A percentile compares a stretch with the other conserved stretches of the same genome.
Evolutionary conservation across 2,329 filamentous ascomycete genomes (phyloP).

Genomic region (Fonsecaea multimorphosa): DNA sequence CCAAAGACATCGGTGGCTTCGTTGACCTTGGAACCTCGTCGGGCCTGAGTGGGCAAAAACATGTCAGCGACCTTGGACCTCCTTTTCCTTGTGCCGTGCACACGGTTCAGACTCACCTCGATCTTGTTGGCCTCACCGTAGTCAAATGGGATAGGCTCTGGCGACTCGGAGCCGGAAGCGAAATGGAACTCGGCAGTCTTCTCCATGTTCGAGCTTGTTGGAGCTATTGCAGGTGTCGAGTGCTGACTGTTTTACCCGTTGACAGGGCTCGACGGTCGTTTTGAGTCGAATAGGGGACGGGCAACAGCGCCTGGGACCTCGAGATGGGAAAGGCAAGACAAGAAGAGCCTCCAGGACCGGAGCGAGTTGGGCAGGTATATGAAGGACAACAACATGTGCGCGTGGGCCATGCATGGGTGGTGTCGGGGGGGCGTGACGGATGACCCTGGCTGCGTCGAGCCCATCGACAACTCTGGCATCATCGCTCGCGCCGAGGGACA

Average conservation of each 20-base stretch:
- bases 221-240: neutral
- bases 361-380: slow-evolving; percentile 16
- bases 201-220: slow-evolving; percentile 25
- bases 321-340: slow-evolving; percentile 4
- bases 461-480: slow-evolving; percentile 16
- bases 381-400: slow-evolving; percentile 18
- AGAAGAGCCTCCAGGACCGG: neutral
- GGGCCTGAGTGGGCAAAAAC: slow-evolving; percentile 23
- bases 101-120: slow-evolving; percentile 27
- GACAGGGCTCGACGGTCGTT: slow-evolving; percentile 8
- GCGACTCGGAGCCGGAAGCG: slow-evolving; percentile 32
- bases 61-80: slow-evolving; percentile 8
- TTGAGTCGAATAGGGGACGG: neutral
- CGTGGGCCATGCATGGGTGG: neutral
- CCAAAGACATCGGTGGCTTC: slow-evolving; percentile 62
- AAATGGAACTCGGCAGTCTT: slow-evolving; percentile 25
- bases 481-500: slow-evolving; percentile 16
- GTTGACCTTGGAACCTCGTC: slow-evolving; percentile 34
- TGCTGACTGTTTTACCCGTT: neutral
- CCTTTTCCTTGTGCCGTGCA: neutral
- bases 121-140: slow-evolving; percentile 28
- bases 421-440: neutral
- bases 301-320: slow-evolving; percentile 3
- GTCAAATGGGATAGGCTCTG: slow-evolving; percentile 22
- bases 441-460: slow-evolving; percentile 2